phyloP scores from a whole-genome alignment of 2,329 filamentous ascomycete species.

The Leptographium radiaticola region DNA sequence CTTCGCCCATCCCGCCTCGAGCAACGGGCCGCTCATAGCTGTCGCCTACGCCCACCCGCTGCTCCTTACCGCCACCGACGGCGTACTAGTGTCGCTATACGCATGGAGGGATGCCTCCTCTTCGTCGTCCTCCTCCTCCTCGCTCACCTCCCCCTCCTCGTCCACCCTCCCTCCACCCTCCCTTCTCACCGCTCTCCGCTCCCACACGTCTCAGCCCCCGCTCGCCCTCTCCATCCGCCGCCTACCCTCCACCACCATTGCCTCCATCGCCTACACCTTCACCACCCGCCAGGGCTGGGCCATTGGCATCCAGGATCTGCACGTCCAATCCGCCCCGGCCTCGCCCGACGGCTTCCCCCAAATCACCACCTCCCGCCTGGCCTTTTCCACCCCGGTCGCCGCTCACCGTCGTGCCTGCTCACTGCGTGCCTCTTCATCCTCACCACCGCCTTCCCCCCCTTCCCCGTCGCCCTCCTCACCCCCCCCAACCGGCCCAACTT shows the following conservation, averaged over 20 bases:
- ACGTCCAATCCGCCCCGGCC: conserved; percentile 29
- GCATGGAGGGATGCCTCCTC: conserved; percentile 22
- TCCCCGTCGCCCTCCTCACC: neutral
- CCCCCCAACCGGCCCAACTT: conserved; percentile 34
- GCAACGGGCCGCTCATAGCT: conserved; percentile 52
- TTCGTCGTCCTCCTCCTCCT: neutral
- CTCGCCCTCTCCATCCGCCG: conserved; percentile 72
- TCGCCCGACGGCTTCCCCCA: conserved; percentile 14
- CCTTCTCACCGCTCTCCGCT: conserved; percentile 66
- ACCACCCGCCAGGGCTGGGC: conserved; percentile 73
- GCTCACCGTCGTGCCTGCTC: neutral
- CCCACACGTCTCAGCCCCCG: conserved; percentile 65
- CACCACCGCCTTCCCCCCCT: neutral
- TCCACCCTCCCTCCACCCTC: conserved; percentile 35
- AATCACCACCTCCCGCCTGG: conserved; percentile 25
- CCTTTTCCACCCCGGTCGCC: conserved; percentile 12
- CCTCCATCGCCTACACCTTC: conserved; percentile 77
- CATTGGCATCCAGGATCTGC: conserved; percentile 81
- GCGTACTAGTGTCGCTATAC: conserved; percentile 66
- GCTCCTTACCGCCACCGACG: conserved; percentile 62
- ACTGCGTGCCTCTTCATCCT: conserved; percentile 18
- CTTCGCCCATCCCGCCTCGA: conserved; percentile 49
- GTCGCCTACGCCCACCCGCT: conserved; percentile 65
- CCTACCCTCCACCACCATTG: conserved; percentile 50
- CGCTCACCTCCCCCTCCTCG: conserved; percentile 7